Base-by-base conservation (phyloP, 495 filamentous ascomycete genomes). In the Amniculicola lignicola region DNA sequence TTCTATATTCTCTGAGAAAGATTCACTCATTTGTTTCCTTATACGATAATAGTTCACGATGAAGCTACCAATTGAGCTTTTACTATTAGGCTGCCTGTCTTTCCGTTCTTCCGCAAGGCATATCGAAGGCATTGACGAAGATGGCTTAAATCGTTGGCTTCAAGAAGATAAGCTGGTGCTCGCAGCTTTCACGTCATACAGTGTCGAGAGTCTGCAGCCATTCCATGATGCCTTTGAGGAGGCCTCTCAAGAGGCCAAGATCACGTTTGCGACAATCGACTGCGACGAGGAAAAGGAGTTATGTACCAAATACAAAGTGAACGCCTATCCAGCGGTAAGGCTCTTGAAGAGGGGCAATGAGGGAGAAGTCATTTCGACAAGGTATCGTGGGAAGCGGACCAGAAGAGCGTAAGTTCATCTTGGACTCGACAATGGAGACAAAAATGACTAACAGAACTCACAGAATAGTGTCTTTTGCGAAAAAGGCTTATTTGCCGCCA, bases 271-370 rank as follows among this genome's bases (percentile, higher is more conserved):
- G 15, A 46, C 47, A 1, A 23, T 62, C 4, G 71, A 79, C 57
- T 79, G 76, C 57, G 58, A 67, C n/a, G 46, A 66, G 12, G 61
- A 66, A 16, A 11, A 54, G n/a, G 64, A 65, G 10, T 46, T 77
- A 21, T 79, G 76, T 51, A 35, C 58, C 37, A 63, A 72, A 44
- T 64, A 69, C 44, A 61, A 61, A 14, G 59, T 80, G 19, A 64
- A 68, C 3, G 76, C 75, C 11, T 78, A 74, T 57, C 77, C 77
- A 5, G 65, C 77, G 9, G 67, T 80, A 22, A 71, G 75, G 9
- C 66, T 77, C n/a, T 76, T 74, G 42, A 16, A 41, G 38, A 44
- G 7, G 41, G 21, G 16, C 16, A 44, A 22, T 7, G 9, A 22
- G 41, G 16, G 35, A 31, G 52, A 45, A 22, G 31, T 12, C 31